phyloP scores from a whole-genome alignment of 177 flowering plant genomes.

The Telopea speciosissima region DNA sequence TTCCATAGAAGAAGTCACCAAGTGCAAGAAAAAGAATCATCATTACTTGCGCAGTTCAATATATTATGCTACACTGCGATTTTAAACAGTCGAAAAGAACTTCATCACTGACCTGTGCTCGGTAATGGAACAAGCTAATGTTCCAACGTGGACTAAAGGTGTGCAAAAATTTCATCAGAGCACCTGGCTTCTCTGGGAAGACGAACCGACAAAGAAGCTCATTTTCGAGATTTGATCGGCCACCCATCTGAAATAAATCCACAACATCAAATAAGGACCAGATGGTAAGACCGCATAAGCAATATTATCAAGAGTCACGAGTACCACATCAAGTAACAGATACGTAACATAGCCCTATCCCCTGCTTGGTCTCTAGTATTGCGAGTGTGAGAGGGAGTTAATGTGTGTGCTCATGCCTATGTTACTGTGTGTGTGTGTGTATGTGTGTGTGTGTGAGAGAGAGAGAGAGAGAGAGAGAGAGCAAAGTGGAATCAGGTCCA shows the following conservation, averaged over 20 bases:
- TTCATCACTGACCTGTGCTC: slow-evolving; percentile 54
- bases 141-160: slow-evolving; percentile 93
- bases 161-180: slow-evolving; percentile 84
- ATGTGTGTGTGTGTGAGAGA: too few species aligned
- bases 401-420: too few species aligned
- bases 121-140: slow-evolving; percentile 94
- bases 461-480: too few species aligned
- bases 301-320: neutral
- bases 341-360: too few species aligned
- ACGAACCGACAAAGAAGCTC: slow-evolving; percentile 79
- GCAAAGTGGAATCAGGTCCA: too few species aligned
- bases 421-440: too few species aligned
- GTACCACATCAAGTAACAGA: too few species aligned
- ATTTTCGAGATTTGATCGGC: slow-evolving; percentile 53
- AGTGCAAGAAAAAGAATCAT: neutral
- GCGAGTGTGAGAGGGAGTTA: too few species aligned
- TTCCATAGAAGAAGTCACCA: slow-evolving; percentile 4
- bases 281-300: neutral
- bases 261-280: slow-evolving; percentile 6
- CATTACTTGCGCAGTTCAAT: neutral
- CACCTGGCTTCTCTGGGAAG: slow-evolving; percentile 94
- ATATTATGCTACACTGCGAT: neutral
- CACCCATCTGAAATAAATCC: slow-evolving; percentile 66
- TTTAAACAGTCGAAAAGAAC: neutral
- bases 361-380: too few species aligned